A percentile compares a stretch with the other conserved stretches of the same genome.
Conservation (phyloP, 768 basidiomycete genomes). For the Rhodocollybia butyracea region DNA sequence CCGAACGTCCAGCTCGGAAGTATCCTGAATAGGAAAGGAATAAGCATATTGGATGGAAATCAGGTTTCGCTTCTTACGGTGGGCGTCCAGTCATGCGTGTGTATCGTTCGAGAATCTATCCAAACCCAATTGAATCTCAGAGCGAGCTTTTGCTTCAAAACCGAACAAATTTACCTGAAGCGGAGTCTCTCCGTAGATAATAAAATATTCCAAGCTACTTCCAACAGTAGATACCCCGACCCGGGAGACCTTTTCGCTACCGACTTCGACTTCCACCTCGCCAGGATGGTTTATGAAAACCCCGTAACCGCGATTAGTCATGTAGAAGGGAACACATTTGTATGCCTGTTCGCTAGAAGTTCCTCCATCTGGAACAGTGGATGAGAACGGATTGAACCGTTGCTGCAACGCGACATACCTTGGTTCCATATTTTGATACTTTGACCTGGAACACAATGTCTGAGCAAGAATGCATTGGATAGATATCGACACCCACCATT, state of each 20-base stretch:
- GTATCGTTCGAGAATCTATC: slow-evolving; percentile 56
- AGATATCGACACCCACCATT: slow-evolving; percentile 45
- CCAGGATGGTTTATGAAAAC: slow-evolving; percentile 76
- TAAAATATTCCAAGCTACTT: slow-evolving; percentile 62
- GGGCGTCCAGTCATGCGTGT: slow-evolving; percentile 64
- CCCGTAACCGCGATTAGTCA: slow-evolving; percentile 69
- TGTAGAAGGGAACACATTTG: slow-evolving; percentile 67
- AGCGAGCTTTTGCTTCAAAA: neutral
- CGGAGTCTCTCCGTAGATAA: slow-evolving; percentile 68
- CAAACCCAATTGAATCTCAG: neutral
- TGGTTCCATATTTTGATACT: slow-evolving; percentile 66
- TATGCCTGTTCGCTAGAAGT: slow-evolving; percentile 68
- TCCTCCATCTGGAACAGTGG: slow-evolving; percentile 50
- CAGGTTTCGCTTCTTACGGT: slow-evolving; percentile 33
- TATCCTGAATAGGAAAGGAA: slow-evolving; percentile 38
- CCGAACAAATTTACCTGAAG: slow-evolving; percentile 44
- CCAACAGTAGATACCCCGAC: slow-evolving; percentile 65
- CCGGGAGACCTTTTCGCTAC: slow-evolving; percentile 54
- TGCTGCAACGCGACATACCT: slow-evolving; percentile 10
- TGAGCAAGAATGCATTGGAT: neutral
- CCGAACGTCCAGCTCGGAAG: slow-evolving; percentile 75
- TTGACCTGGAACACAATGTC: slow-evolving; percentile 37
- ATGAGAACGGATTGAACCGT: neutral
- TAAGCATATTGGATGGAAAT: slow-evolving; percentile 12
- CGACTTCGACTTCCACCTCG: slow-evolving; percentile 73